Base-by-base conservation (phyloP, 805 yeast genomes). In the Saitoella complicata region DNA sequence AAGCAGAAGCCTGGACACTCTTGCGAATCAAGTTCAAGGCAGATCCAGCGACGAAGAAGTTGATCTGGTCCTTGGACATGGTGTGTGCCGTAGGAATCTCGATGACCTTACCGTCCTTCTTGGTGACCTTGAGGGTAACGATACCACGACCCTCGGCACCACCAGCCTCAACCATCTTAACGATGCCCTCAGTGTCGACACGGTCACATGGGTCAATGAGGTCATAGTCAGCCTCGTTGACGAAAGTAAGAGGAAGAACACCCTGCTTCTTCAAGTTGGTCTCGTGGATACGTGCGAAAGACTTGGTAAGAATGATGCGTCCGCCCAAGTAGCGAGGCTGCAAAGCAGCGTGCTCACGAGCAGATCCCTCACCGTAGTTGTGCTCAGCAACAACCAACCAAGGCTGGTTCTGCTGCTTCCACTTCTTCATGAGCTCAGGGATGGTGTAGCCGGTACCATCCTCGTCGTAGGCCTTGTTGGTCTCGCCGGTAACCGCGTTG, bases 261-360 rank as follows among this genome's bases (percentile, higher is more conserved):
- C 98, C 98, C 74, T 88, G 98, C 73, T 88, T 88, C 87, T 88
- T 88, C 79, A 88, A 79, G 81, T 88, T 88, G 58, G 98, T 88
- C 76, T 88, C 98, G 73, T 88, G 98, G 61, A 88, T 91, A 73
- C 97, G 84, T 55, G 97, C 97, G 66, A 91, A 91, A 41, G 96
- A 87, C 71, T 85, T 88, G 67, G 95, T 85, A 63, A 88, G 83
- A 70, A 88, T 88, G 58, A 96, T 96, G 64, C 83, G 85, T 60
- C 93, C 97, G 75, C 96, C 96, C 64, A 88, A 76, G 87, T 70
- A 91, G 75, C 98, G 83, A 73, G 98, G 98, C 76, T 87, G 95
- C 66, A 88, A 77, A 58, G 98, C 98, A 64, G 97, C 98, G 67
- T 88, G 98, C 73, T 88, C 98, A 76, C 98, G 85, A 58, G 97